phyloP scores from a whole-genome alignment of 1,284 basidiomycete species.

The Trichosporon faecale region DNA sequence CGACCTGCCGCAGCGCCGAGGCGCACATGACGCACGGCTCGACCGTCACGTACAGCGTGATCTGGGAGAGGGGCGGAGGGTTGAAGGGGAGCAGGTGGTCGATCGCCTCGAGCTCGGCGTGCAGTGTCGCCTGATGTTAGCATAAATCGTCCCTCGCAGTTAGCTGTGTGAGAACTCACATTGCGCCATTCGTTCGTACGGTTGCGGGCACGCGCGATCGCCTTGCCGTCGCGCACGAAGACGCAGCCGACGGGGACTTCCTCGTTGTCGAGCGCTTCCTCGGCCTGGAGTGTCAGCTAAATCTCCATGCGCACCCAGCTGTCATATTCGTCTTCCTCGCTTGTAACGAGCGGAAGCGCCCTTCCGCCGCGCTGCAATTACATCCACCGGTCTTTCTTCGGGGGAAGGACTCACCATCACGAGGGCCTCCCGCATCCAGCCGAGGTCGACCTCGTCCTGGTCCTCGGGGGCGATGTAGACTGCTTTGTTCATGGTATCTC shows the following conservation, averaged over 20 bases:
- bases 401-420: conserved; percentile 44
- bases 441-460: conserved; percentile 43
- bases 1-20: conserved; percentile 86
- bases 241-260: conserved; percentile 98
- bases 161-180: conserved; percentile 55
- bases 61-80: conserved; percentile 65
- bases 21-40: conserved; percentile 99
- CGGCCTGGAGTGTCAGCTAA: conserved; percentile 45
- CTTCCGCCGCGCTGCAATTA: background rate
- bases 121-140: conserved; percentile 75
- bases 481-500: conserved; percentile 20
- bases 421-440: conserved; percentile 53
- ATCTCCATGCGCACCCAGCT: too few species aligned
- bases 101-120: conserved; percentile 97
- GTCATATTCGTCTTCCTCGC: background rate
- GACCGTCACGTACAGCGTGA: conserved; percentile 94
- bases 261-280: conserved; percentile 74
- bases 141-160: too few species aligned
- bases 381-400: background rate
- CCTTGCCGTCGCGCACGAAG: conserved; percentile 72
- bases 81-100: conserved; percentile 73
- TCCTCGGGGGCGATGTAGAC: conserved; percentile 47
- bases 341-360: background rate
- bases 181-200: conserved; percentile 91
- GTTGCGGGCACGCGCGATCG: conserved; percentile 86